phyloP scores from a whole-genome alignment of 176 grass and related monocot species.

The Poa annua region DNA sequence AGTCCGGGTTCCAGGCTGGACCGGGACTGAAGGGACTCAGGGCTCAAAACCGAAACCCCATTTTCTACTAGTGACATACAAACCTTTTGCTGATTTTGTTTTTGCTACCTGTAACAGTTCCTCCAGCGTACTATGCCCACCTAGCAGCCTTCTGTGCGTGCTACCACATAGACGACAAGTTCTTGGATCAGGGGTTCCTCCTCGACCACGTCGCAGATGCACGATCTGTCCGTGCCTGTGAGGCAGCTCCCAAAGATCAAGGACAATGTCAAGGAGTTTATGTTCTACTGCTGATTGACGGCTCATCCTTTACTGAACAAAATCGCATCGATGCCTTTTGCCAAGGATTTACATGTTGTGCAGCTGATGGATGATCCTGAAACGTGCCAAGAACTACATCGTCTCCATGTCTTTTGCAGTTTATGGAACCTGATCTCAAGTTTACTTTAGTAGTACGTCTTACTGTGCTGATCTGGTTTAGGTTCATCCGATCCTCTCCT shows the following conservation, averaged over 20 bases:
- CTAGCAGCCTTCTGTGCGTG: constrained; percentile 70
- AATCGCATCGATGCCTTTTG: neutral
- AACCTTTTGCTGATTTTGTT: neutral
- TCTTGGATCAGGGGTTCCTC: constrained; percentile 44
- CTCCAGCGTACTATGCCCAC: constrained; percentile 85
- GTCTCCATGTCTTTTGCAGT: neutral
- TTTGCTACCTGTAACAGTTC: constrained; percentile 42
- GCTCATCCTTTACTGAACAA: neutral
- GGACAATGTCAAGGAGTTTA: constrained; percentile 63
- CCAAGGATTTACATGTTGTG: constrained; percentile 64
- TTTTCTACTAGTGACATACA: too few species aligned
- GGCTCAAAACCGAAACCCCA: too few species aligned
- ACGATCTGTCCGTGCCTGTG: neutral
- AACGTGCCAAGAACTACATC: too few species aligned
- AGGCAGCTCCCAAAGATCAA: constrained; percentile 58
- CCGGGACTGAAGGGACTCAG: too few species aligned
- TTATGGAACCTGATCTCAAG: neutral
- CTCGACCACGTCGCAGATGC: neutral
- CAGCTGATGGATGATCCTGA: constrained; percentile 42
- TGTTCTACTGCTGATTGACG: constrained; percentile 74
- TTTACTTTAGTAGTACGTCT: neutral
- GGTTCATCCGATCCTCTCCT: too few species aligned
- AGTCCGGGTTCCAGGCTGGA: too few species aligned
- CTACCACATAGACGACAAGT: constrained; percentile 57
- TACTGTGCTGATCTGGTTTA: neutral